These are phyloP conservation scores for Zygosaccharomyces pseudobailii DNA, from an alignment of 1,139 yeast species.

Conservation along the genomic window DNA sequence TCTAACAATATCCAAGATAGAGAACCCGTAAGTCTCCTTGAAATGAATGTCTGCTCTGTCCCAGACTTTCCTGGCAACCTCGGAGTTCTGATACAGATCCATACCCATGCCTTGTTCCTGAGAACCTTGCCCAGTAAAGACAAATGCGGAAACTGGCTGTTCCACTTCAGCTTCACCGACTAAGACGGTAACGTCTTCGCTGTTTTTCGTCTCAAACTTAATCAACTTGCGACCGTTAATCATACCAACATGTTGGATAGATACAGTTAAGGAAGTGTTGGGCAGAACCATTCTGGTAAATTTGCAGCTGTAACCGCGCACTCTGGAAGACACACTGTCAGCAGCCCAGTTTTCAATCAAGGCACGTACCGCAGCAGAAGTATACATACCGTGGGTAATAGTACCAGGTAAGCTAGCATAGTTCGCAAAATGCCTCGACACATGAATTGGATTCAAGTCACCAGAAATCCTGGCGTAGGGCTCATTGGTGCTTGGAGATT, in stretches of 20 bases:
- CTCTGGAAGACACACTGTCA: constrained; percentile 91
- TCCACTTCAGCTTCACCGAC: constrained; percentile 97
- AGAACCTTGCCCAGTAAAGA: constrained; percentile 99
- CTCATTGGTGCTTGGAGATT: constrained; percentile 72
- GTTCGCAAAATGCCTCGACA: constrained; percentile 87
- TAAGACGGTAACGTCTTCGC: constrained; percentile 74
- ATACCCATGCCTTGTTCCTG: constrained; percentile 99
- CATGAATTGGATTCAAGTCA: constrained; percentile 97
- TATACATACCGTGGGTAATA: constrained; percentile 98
- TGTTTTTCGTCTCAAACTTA: constrained; percentile 83
- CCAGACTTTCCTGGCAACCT: constrained; percentile 94
- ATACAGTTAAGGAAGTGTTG: constrained; percentile 81
- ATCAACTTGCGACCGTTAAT: constrained; percentile 97
- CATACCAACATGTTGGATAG: constrained; percentile 96
- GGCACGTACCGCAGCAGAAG: constrained; percentile 91
- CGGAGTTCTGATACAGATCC: constrained; percentile 90
- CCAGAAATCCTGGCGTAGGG: constrained; percentile 97
- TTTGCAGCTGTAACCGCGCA: constrained; percentile 85
- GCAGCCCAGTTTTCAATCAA: constrained; percentile 99
- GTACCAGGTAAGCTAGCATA: constrained; percentile 96
- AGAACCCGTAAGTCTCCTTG: constrained; percentile 91
- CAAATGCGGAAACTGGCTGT: constrained; percentile 94
- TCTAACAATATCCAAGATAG: constrained; percentile 89
- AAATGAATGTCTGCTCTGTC: constrained; percentile 95
- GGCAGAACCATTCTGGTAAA: constrained; percentile 98